Conservation (phyloP, 2,329 filamentous ascomycete genomes). For the Talaromyces pinophilus region DNA sequence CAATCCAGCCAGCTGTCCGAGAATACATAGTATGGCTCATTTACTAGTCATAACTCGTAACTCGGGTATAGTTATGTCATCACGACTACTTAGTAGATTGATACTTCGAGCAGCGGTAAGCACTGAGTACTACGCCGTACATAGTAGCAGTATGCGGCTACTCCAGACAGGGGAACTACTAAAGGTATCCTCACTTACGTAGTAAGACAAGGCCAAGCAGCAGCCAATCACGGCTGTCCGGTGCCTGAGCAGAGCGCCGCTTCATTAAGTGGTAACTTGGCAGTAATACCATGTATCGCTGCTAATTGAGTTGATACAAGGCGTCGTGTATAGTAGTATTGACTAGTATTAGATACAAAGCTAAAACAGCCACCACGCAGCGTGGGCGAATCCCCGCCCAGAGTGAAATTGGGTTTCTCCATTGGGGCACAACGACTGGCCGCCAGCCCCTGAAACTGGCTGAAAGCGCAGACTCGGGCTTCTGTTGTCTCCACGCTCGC, state of each 20-base stretch:
- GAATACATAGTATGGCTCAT: neutral
- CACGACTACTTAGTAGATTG: neutral
- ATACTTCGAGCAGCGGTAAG: neutral
- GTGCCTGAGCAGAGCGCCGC: constrained; percentile 17
- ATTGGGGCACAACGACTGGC: constrained; percentile 2
- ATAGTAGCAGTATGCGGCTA: neutral
- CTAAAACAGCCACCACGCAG: constrained; percentile 7
- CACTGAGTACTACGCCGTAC: neutral
- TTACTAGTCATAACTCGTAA: too few relatives aligned
- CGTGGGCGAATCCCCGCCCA: constrained; percentile 9
- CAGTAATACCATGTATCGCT: neutral
- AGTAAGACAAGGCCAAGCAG: neutral
- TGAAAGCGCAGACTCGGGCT: neutral
- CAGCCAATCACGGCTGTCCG: constrained; percentile 7
- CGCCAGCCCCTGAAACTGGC: constrained; percentile 1
- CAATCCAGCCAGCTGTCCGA: neutral
- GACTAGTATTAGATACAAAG: neutral
- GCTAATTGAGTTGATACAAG: too few relatives aligned
- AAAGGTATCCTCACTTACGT: neutral
- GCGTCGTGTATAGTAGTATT: neutral
- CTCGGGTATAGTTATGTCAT: too few relatives aligned
- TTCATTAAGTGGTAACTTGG: neutral
- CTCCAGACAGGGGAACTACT: constrained; percentile 12
- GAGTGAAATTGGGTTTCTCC: constrained; percentile 8
- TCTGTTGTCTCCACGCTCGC: neutral